These are phyloP conservation scores for Hypericum androsaemum DNA, from an alignment of 345 rosid genomes.

Conservation along the genomic window DNA sequence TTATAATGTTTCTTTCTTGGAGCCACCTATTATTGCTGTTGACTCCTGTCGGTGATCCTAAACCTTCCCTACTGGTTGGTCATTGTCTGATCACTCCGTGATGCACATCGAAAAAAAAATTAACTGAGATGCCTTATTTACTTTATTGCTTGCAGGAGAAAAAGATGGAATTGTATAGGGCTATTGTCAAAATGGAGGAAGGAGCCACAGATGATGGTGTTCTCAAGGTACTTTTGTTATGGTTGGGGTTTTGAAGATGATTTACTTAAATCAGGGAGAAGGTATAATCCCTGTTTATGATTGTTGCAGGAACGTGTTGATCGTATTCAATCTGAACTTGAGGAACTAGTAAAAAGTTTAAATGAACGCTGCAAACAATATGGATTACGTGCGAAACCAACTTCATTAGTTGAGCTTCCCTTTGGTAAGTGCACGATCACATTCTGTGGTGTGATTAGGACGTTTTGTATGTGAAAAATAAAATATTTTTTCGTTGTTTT, in stretches of 20 bases:
- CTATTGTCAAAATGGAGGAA: conserved; percentile 71
- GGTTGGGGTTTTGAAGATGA: no score
- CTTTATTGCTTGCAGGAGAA: conserved; percentile 53
- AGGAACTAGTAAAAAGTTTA: conserved; percentile 64
- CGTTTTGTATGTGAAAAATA: conserved; percentile 5
- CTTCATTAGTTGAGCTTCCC: conserved; percentile 80
- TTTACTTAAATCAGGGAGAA: conserved; percentile 11
- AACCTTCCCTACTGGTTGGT: neutral
- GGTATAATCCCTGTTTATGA: conserved; percentile 15
- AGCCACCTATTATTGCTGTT: neutral
- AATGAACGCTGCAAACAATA: conserved; percentile 92
- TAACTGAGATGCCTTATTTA: no score
- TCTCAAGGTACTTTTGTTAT: conserved; percentile 42
- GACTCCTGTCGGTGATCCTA: neutral
- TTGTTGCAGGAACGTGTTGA: conserved; percentile 62
- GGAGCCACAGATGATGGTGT: conserved; percentile 46
- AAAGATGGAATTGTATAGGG: conserved; percentile 85
- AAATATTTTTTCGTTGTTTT: no score
- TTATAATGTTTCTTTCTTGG: conserved; percentile 11
- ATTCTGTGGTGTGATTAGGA: conserved; percentile 2
- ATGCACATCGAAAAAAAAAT: no score
- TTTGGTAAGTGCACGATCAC: conserved; percentile 49
- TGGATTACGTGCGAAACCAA: conserved; percentile 85
- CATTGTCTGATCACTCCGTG: conserved; percentile 1
- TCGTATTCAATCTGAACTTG: conserved; percentile 60